A percentile compares a stretch with the other conserved stretches of the same genome.
phyloP scores from a whole-genome alignment of 768 basidiomycete species.

The Termitomyces sp. region DNA sequence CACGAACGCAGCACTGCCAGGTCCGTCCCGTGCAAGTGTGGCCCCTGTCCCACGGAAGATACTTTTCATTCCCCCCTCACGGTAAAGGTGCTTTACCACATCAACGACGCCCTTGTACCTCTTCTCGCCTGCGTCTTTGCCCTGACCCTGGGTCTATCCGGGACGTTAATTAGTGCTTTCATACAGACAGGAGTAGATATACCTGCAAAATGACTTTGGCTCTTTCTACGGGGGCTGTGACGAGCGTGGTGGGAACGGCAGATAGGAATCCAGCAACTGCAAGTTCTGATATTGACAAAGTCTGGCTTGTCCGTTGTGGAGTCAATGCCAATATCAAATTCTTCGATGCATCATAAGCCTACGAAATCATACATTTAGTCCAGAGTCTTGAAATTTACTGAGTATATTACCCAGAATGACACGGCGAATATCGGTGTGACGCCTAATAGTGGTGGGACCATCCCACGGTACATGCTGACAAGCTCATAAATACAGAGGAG shows the following conservation, averaged over 20 bases:
- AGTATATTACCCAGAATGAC: constrained; percentile 83
- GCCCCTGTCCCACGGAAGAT: constrained; percentile 91
- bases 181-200: constrained; percentile 9
- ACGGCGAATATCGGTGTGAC: constrained; percentile 98
- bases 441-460: constrained; percentile 88
- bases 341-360: constrained; percentile 95
- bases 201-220: constrained; percentile 96
- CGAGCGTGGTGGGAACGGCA: constrained; percentile 84
- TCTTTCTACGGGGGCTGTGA: constrained; percentile 95
- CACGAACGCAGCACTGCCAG: constrained; percentile 91
- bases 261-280: constrained; percentile 93
- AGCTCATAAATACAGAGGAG: background rate
- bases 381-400: background rate
- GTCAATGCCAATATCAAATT: constrained; percentile 72
- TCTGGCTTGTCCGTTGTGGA: constrained; percentile 64
- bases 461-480: constrained; percentile 79
- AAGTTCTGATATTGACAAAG: constrained; percentile 71
- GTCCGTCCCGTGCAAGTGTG: constrained; percentile 93
- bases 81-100: constrained; percentile 86
- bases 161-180: constrained; percentile 5
- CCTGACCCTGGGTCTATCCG: constrained; percentile 84
- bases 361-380: background rate
- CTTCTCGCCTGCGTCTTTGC: constrained; percentile 36
- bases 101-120: constrained; percentile 90
- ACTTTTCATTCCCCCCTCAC: constrained; percentile 86